Conservation (phyloP, 192 early-diverging fungal species). For the Helicostylum pulchrum region DNA sequence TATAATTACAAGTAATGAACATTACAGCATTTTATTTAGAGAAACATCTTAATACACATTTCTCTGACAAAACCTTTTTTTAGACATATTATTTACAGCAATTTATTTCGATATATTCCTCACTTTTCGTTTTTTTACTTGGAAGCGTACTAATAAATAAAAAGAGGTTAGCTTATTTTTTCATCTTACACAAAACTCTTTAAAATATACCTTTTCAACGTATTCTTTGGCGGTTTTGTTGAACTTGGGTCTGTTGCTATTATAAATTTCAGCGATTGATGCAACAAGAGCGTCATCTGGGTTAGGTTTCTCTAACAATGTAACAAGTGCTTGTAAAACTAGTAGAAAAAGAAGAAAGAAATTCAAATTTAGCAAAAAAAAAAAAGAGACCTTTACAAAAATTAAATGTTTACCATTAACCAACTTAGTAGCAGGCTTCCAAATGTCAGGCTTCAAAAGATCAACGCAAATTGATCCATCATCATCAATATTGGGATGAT, state of each 20-base stretch:
- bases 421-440: constrained; percentile 81
- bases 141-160: no score
- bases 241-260: constrained; percentile 58
- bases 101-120: no score
- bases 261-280: constrained; percentile 71
- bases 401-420: constrained; percentile 46
- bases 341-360: not conserved
- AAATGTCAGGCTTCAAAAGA: constrained; percentile 74
- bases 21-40: no score
- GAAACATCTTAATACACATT: no score
- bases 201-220: constrained; percentile 58
- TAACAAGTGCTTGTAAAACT: constrained; percentile 63
- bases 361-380: not conserved
- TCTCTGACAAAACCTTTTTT: no score
- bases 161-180: no score
- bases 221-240: constrained; percentile 70
- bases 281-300: constrained; percentile 80
- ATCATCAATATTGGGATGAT: constrained; percentile 74
- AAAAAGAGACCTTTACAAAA: not conserved
- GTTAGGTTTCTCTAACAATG: constrained; percentile 71
- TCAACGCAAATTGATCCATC: constrained; percentile 77
- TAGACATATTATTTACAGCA: no score
- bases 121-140: no score
- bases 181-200: not conserved
- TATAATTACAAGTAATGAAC: no score